phyloP scores from a whole-genome alignment of 192 early-diverging fungal species.

The Coemansia sp. region DNA sequence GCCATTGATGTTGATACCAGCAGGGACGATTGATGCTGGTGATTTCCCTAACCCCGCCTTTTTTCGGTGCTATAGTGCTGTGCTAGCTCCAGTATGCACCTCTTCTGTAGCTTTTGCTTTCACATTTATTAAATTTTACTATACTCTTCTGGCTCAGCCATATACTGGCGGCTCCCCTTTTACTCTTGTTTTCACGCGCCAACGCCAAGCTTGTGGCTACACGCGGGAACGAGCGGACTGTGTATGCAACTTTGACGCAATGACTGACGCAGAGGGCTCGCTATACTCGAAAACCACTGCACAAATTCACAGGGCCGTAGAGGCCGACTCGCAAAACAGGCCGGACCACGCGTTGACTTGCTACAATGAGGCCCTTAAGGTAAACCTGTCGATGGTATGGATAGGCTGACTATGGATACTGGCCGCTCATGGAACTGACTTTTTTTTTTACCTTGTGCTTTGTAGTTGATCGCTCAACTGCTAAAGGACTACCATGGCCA shows the following conservation, averaged over 20 bases:
- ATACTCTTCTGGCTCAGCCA: background rate
- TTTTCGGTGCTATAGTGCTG: no score
- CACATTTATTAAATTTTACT: background rate
- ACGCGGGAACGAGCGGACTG: background rate
- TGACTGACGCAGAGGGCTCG: constrained; percentile 22
- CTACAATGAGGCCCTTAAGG: constrained; percentile 31
- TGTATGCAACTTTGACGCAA: constrained; percentile 10
- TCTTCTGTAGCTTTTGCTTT: no score
- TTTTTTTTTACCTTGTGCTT: background rate
- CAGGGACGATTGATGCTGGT: background rate
- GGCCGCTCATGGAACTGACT: background rate
- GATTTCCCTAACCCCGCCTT: no score
- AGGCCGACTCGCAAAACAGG: constrained; percentile 31
- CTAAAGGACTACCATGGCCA: constrained; percentile 5
- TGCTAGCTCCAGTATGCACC: no score
- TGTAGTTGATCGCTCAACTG: constrained; percentile 29
- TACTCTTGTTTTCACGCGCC: background rate
- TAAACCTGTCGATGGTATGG: background rate
- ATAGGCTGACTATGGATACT: background rate
- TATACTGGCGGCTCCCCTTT: background rate
- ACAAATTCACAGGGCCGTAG: constrained; percentile 32
- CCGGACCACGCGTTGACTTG: constrained; percentile 17
- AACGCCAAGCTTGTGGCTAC: background rate
- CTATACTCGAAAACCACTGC: constrained; percentile 36
- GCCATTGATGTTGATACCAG: background rate